phyloP scores from a whole-genome alignment of 148 eudicot species.

The Fagopyrum esculentum region DNA sequence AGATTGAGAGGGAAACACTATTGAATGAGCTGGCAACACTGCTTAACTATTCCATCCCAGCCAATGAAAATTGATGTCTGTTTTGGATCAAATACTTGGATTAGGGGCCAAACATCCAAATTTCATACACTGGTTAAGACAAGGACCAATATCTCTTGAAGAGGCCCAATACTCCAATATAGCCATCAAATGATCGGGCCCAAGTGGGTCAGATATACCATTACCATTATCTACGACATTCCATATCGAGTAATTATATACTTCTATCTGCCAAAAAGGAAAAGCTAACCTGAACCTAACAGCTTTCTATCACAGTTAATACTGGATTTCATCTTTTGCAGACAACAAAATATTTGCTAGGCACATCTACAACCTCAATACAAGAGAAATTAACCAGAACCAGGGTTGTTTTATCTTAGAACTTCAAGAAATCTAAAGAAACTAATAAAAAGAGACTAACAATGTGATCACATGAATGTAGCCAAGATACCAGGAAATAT shows the following conservation, averaged over 20 bases:
- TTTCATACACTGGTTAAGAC: background rate
- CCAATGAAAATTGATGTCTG: background rate
- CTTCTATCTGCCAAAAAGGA: background rate
- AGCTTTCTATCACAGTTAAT: background rate
- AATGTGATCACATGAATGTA: background rate
- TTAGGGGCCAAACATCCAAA: background rate
- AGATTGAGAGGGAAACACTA: background rate
- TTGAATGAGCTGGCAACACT: background rate
- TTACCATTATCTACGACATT: background rate
- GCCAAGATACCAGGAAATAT: background rate
- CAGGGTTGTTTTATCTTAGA: background rate
- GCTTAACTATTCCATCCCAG: background rate
- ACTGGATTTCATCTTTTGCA: background rate
- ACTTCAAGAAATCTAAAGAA: background rate
- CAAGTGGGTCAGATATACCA: slow-evolving; percentile 4
- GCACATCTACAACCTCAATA: background rate
- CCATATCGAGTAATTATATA: background rate
- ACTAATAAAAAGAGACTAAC: background rate
- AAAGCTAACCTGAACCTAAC: background rate
- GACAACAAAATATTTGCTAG: background rate
- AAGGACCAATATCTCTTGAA: background rate
- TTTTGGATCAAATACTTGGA: background rate
- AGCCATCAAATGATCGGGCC: background rate
- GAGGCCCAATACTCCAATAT: background rate
- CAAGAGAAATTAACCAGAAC: background rate